A percentile compares a stretch with the other conserved stretches of the same genome.
Conservation (phyloP, 2,329 filamentous ascomycete genomes). For the Aspergillus amoenus region DNA sequence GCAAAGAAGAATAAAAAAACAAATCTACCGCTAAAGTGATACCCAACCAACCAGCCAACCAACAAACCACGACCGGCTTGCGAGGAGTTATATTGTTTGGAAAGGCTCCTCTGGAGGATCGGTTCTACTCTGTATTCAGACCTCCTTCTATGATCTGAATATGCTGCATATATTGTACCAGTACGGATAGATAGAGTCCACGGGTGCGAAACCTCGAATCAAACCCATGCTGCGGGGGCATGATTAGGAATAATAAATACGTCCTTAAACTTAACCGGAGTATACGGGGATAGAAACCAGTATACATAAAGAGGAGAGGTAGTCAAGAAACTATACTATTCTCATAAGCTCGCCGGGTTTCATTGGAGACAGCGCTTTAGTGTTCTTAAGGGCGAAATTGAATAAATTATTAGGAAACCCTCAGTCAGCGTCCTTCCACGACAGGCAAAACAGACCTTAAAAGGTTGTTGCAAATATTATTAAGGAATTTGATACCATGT, state of each 20-base stretch:
- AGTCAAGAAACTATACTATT: constrained; percentile 1
- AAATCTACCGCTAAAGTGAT: not conserved
- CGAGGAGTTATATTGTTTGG: not conserved
- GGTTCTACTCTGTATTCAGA: no score
- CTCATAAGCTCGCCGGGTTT: constrained; percentile 10
- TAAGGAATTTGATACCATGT: not conserved
- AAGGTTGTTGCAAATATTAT: not conserved
- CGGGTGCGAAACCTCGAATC: no score
- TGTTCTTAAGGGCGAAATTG: not conserved
- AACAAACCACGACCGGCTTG: no score
- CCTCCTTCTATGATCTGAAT: no score
- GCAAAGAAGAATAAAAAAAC: not conserved
- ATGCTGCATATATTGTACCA: no score
- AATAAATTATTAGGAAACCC: not conserved
- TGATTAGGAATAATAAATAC: no score
- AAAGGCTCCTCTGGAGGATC: no score
- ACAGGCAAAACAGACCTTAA: not conserved
- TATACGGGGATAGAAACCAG: no score
- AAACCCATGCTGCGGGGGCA: no score
- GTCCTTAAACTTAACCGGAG: no score
- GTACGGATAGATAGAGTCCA: no score
- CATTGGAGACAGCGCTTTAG: constrained; percentile 12
- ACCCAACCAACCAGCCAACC: not conserved
- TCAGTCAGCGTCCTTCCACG: not conserved
- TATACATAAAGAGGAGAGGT: not conserved